These are phyloP conservation scores for Withania somnifera DNA, from an alignment of 305 asterid species.

Conservation along the genomic window DNA sequence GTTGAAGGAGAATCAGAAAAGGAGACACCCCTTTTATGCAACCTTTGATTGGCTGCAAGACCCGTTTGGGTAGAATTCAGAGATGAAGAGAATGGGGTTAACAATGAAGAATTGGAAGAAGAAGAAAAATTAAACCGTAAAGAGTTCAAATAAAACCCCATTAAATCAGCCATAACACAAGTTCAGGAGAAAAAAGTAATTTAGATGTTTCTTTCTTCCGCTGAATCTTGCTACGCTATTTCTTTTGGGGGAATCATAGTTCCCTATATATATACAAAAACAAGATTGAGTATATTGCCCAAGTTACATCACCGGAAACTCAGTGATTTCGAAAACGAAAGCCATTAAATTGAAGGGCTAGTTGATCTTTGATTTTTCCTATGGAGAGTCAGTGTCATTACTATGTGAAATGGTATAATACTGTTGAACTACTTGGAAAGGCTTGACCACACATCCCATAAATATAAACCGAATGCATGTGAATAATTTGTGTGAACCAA, in stretches of 20 bases:
- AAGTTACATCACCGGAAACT: not conserved
- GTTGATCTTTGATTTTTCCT: not conserved
- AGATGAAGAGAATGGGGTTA: conserved; percentile 38
- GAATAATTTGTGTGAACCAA: not conserved
- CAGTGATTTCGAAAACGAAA: not conserved
- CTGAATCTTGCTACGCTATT: not conserved
- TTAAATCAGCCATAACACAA: conserved; percentile 49
- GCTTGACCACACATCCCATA: not conserved
- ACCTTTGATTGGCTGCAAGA: conserved; percentile 15
- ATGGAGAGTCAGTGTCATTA: not conserved
- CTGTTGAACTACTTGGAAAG: not conserved
- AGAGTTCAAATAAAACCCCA: conserved; percentile 37
- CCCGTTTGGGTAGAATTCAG: conserved; percentile 22
- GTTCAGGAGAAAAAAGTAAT: not conserved
- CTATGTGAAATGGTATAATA: not conserved
- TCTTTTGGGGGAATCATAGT: not conserved
- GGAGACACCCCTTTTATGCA: conserved; percentile 34
- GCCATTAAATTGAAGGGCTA: not conserved
- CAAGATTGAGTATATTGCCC: not conserved
- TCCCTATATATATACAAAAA: not conserved
- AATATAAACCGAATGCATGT: not conserved
- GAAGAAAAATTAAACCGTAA: conserved; percentile 13
- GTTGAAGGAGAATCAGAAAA: conserved; percentile 21
- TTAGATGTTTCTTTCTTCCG: not conserved
- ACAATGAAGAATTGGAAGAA: conserved; percentile 14